A percentile compares a stretch with the other conserved stretches of the same genome.
These are phyloP conservation scores for Stellera chamaejasme DNA, from an alignment of 345 rosid genomes.

Conservation along the genomic window DNA sequence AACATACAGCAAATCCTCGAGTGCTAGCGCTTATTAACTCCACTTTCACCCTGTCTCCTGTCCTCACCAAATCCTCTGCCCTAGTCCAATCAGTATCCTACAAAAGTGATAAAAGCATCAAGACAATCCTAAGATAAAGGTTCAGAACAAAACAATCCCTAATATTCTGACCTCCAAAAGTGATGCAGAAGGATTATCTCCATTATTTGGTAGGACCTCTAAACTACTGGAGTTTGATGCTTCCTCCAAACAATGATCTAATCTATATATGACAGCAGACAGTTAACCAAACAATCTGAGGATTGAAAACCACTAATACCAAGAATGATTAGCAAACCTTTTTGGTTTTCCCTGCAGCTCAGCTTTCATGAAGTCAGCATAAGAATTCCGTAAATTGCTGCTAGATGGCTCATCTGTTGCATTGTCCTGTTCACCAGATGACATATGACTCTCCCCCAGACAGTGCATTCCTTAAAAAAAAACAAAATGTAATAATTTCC, in stretches of 20 bases:
- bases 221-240: constrained; percentile 20
- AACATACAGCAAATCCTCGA: constrained; percentile 80
- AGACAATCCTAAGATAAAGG: constrained; percentile 2
- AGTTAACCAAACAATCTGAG: constrained; percentile 12
- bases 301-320: constrained; percentile 1
- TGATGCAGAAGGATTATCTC: constrained; percentile 31
- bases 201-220: constrained; percentile 19
- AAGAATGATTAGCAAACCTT: constrained; percentile 37
- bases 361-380: constrained; percentile 21
- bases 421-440: constrained; percentile 20
- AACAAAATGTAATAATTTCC: constrained; percentile 17
- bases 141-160: constrained; percentile 1
- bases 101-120: constrained; percentile 18
- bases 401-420: constrained; percentile 19
- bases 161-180: constrained; percentile 44
- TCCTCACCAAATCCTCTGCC: constrained; percentile 55
- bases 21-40: constrained; percentile 74
- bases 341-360: constrained; percentile 58
- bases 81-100: constrained; percentile 76
- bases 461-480: constrained; percentile 59
- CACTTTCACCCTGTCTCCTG: constrained; percentile 54
- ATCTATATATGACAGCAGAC: constrained; percentile 44
- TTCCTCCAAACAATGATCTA: constrained; percentile 36
- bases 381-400: constrained; percentile 19
- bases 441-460: constrained; percentile 19